Evolutionary conservation across 345 rosid genomes (phyloP), one percentile per base, ranked within the genome.

Genomic region (Conringia planisiliqua): DNA sequence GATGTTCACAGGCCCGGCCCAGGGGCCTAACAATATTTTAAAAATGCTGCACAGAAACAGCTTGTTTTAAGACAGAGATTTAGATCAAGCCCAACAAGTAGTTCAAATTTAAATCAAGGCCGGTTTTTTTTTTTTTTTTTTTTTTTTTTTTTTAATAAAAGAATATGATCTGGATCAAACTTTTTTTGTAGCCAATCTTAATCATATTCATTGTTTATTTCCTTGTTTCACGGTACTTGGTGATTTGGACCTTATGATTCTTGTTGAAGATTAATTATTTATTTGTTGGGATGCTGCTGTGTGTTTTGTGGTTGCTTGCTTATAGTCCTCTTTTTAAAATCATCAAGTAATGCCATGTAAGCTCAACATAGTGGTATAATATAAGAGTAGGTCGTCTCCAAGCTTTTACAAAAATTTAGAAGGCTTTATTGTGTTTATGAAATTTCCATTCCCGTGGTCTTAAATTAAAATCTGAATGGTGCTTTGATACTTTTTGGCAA

Each of bases 341-440:
- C 29, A 24, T 55, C 68, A 70, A 62, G 43, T 69, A 76, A 52
- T 33, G 52, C 18, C 36, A 4, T 61, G 35, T 68, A 42, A 66
- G 54, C 66, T 66, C 66, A 20, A 13, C 18, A 40, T 13, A 59
- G 36, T 59, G 32, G 73, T 66, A 27, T 44, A 35, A 38, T 33
- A 57, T 42, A 33, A 39, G 36, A 27, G 7, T 67, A 58, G 17
- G 52, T 10, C n/a, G 16, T 67, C 62, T 66, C 43, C 12, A 48
- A 67, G n/a, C 74, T 62, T 70, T 35, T 68, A 68, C 42, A 43
- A 11, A 46, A 35, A 7, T n/a, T 46, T 66, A 26, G 72, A 43
- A 8, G 51, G 78, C 33, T 74, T 66, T 74, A 66, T 29, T 32
- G 33, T 54, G 65, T 29, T 64, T 56, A 71, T 71, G 36, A 71